These are phyloP conservation scores for Nannochloropsis oceanica DNA, from an alignment of 108 stramenopile genomes.

Conservation along the genomic window DNA sequence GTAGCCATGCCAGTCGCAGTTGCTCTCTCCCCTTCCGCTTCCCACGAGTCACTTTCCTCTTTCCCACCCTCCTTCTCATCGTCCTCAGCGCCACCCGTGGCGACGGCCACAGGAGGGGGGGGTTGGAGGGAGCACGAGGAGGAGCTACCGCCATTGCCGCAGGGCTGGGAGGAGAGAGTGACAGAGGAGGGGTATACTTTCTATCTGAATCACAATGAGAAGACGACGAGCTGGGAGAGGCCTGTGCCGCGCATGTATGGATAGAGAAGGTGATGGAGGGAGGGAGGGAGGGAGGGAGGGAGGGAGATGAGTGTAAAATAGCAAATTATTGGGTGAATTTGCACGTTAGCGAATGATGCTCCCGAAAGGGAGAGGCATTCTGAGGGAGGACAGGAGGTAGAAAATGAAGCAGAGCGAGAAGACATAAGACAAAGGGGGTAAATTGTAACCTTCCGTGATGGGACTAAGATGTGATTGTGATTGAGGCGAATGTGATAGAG, in stretches of 20 bases:
- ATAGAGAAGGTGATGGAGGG: neutral
- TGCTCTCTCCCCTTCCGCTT: neutral
- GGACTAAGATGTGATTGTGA: too few relatives aligned
- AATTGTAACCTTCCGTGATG: too few relatives aligned
- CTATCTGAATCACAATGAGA: constrained; percentile 5
- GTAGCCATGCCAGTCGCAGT: neutral
- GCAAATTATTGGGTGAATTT: neutral
- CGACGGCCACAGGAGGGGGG: neutral
- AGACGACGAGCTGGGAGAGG: neutral
- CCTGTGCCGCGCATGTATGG: neutral
- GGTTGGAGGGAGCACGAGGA: neutral
- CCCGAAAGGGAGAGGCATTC: too few relatives aligned
- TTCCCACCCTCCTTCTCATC: neutral
- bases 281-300: neutral
- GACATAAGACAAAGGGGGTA: too few relatives aligned
- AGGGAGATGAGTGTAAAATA: neutral
- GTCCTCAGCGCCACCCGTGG: neutral
- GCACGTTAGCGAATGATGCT: too few relatives aligned
- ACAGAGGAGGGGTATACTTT: constrained; percentile 3
- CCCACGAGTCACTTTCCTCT: neutral
- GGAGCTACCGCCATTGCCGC: neutral
- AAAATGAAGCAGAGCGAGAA: too few relatives aligned
- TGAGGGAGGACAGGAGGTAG: too few relatives aligned
- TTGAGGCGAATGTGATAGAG: too few relatives aligned
- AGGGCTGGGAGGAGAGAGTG: constrained; percentile 16